Evolutionary conservation across 148 eudicot genomes (phyloP).

Genomic region (Polygonum aviculare): DNA sequence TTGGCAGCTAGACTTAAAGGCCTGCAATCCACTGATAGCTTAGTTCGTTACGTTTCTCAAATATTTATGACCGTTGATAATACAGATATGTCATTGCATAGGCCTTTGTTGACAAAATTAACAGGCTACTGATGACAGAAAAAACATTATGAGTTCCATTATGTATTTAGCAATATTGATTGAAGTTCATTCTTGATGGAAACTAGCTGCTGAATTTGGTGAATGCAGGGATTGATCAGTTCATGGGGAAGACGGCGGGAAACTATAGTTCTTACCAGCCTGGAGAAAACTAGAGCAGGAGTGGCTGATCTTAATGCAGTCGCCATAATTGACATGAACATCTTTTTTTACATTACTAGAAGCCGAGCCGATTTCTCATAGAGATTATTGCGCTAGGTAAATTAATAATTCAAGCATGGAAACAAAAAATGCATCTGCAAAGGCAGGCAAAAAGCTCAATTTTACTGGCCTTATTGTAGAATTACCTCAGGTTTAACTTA

Average conservation of each 20-base stretch:
- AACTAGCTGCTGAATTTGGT: not conserved
- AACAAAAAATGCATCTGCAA: not conserved
- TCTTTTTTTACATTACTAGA: slow-evolving; percentile 8
- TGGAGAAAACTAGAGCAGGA: slow-evolving; percentile 48
- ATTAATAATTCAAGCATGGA: slow-evolving; percentile 2
- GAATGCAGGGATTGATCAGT: slow-evolving; percentile 58
- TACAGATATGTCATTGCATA: not conserved
- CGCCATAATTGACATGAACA: not conserved
- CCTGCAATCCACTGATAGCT: not conserved
- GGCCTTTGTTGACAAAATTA: not conserved
- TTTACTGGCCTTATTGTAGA: not conserved
- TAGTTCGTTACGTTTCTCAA: not conserved
- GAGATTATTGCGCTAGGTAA: slow-evolving; percentile 30
- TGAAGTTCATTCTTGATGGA: not conserved
- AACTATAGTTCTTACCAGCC: slow-evolving; percentile 39
- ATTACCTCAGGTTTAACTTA: not conserved
- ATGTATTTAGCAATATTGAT: not conserved
- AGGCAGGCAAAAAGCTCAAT: not conserved
- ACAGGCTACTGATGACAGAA: not conserved
- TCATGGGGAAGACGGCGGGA: slow-evolving; percentile 61
- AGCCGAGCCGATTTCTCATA: slow-evolving; percentile 32
- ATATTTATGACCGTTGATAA: not conserved
- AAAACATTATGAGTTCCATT: not conserved
- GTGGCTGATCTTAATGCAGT: slow-evolving; percentile 26
- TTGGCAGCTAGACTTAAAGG: not conserved